Evolutionary conservation across 1,284 basidiomycete genomes (phyloP).

Genomic region (Moesziomyces sp.): DNA sequence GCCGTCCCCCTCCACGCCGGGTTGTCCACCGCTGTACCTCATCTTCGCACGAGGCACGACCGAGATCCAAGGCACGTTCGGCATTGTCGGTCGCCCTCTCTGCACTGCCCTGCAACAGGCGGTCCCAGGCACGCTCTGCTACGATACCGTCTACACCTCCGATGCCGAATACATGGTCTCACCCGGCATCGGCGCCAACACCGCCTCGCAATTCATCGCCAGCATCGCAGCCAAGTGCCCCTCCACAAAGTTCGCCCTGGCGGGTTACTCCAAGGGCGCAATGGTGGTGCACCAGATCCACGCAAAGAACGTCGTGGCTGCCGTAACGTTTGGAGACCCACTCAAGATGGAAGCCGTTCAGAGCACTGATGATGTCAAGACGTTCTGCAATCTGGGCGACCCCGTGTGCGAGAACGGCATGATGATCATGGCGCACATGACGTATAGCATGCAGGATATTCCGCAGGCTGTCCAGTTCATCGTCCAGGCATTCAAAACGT

Average conservation of each 20-base stretch:
- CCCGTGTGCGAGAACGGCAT: constrained; percentile 33
- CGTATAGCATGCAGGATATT: constrained; percentile 14
- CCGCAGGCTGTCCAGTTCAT: constrained; percentile 18
- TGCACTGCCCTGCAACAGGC: constrained; percentile 17
- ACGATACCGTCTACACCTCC: constrained; percentile 28
- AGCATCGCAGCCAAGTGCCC: constrained; percentile 13
- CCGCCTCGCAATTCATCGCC: constrained; percentile 15
- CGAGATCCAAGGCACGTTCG: constrained; percentile 38
- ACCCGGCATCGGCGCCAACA: constrained; percentile 4
- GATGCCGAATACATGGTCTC: constrained; percentile 31
- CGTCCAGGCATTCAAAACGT: constrained; percentile 17
- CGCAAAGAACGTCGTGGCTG: constrained; percentile 21
- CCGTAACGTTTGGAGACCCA: constrained; percentile 43
- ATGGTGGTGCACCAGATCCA: constrained; percentile 33
- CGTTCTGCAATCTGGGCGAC: constrained; percentile 26
- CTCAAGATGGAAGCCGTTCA: constrained; percentile 15
- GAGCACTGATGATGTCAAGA: constrained; percentile 19
- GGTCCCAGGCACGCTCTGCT: constrained; percentile 28
- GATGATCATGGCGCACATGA: constrained; percentile 32
- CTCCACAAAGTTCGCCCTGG: constrained; percentile 25
- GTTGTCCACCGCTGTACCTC: constrained; percentile 31
- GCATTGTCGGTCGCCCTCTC: constrained; percentile 37
- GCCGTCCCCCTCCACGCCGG: background rate
- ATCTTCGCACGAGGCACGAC: constrained; percentile 37
- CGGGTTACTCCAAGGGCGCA: constrained; percentile 32